Base-by-base conservation (phyloP, 768 basidiomycete genomes). In the Amylocystis lapponica region DNA sequence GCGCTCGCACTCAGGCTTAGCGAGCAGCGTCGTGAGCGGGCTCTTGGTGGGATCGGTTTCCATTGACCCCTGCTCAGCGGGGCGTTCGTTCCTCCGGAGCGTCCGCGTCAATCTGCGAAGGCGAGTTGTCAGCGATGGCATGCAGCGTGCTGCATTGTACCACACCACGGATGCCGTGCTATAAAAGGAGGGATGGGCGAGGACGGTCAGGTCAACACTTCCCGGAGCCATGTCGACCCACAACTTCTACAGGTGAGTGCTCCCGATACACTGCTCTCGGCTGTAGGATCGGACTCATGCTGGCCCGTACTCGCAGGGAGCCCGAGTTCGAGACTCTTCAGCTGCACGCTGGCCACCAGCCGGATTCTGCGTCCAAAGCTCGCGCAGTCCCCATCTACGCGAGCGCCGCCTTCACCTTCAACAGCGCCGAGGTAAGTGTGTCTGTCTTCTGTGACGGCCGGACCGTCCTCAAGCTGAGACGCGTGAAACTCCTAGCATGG, bases 241-340 rank as follows among this genome's bases (percentile, higher is more conserved):
- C 41, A 45, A 39, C 11, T 43, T 46, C n/a, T 38, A 52, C 44
- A 49, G 44, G 39, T 52, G 39, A 45, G 45, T 9, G n/a, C 4
- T 11, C 16, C 10, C 26, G n/a, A n/a, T n/a, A n/a, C n/a, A n/a
- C n/a, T n/a, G n/a, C n/a, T n/a, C n/a, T n/a, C n/a, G n/a, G n/a
- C n/a, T n/a, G 25, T 16, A n/a, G 16, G 20, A 12, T 8, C 19
- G 16, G 20, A 11, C 32, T 10, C 22, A 21, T 25, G 17, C 12
- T 22, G 8, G 8, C 22, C n/a, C 4, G 8, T 29, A n/a, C n/a
- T n/a, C n/a, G n/a, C 37, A 71, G 69, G 44, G 57, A 56, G 29
- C 83, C 83, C 36, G 82, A 86, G 55, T 87, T 88, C 53, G 85
- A 89, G 54, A 88, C 86, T 1, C 67, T 89, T 36, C 85, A 87